Evolutionary conservation across 73 alveolate genomes (phyloP).

Genomic region (Blepharisma stoltei): DNA sequence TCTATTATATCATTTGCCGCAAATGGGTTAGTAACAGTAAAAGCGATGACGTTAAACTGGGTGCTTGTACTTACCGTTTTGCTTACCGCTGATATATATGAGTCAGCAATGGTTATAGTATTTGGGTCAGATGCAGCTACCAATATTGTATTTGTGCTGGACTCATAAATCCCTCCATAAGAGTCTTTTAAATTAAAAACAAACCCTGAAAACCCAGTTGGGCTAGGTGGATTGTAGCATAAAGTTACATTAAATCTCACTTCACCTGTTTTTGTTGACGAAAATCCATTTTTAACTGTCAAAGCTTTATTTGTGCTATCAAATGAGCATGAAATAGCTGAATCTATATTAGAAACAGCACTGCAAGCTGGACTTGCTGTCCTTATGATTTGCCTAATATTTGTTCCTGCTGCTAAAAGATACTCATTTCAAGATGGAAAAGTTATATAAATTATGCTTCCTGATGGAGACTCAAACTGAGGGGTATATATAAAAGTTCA

Average conservation of each 20-base stretch:
- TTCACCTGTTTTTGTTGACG: neutral
- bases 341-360: neutral
- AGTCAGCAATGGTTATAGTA: neutral
- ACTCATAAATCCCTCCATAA: neutral
- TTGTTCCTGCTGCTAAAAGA: neutral
- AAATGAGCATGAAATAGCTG: neutral
- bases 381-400: neutral
- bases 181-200: neutral
- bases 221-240: neutral
- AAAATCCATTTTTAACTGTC: neutral
- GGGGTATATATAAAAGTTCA: neutral
- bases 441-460: neutral
- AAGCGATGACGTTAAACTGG: neutral
- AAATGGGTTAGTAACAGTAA: conserved; percentile 7
- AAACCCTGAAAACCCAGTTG: neutral
- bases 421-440: neutral
- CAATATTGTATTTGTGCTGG: neutral
- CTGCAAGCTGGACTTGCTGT: neutral
- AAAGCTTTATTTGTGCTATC: neutral
- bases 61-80: neutral
- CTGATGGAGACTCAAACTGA: neutral
- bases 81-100: neutral
- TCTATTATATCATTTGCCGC: neutral
- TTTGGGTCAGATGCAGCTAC: neutral
- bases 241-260: neutral